Conservation (phyloP, 768 basidiomycete species). For the Kwoniella dejecticola region DNA sequence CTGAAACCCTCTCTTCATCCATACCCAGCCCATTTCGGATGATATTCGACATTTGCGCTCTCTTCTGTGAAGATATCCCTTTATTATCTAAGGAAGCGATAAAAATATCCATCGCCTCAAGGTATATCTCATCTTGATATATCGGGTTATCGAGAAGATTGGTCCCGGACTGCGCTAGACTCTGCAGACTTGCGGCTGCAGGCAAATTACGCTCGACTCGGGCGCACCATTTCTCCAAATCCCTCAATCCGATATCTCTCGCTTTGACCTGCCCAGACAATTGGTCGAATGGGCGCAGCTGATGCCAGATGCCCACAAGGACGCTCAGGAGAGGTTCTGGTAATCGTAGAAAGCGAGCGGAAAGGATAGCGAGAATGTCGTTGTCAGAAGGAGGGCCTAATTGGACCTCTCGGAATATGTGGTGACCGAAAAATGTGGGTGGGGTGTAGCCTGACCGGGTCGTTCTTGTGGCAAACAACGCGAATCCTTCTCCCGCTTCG, state of each 20-base stretch:
- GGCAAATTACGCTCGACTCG: conserved; percentile 70
- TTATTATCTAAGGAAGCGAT: conserved; percentile 64
- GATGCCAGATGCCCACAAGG: conserved; percentile 71
- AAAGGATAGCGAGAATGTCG: conserved; percentile 73
- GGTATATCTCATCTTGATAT: conserved; percentile 82
- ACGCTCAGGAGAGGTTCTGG: conserved; percentile 60
- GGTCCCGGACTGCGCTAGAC: conserved; percentile 31
- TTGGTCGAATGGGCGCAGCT: conserved; percentile 55
- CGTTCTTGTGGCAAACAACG: conserved; percentile 79
- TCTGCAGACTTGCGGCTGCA: conserved; percentile 54
- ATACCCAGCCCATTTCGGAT: conserved; percentile 69
- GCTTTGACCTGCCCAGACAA: conserved; percentile 40
- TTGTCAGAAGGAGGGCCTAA: conserved; percentile 65
- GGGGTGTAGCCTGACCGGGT: conserved; percentile 63
- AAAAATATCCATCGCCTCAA: conserved; percentile 88
- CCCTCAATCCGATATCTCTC: conserved; percentile 66
- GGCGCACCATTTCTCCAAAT: conserved; percentile 79
- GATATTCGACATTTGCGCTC: conserved; percentile 58
- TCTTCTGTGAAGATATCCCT: conserved; percentile 27
- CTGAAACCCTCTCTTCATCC: conserved; percentile 72
- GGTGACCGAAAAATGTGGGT: conserved; percentile 77
- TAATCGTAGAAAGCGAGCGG: conserved; percentile 68
- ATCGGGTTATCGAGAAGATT: conserved; percentile 68
- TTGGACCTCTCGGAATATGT: conserved; percentile 75
- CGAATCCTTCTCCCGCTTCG: conserved; percentile 75